phyloP scores from a whole-genome alignment of 2,329 filamentous ascomycete genomes.

The Clarireedia paspali region DNA sequence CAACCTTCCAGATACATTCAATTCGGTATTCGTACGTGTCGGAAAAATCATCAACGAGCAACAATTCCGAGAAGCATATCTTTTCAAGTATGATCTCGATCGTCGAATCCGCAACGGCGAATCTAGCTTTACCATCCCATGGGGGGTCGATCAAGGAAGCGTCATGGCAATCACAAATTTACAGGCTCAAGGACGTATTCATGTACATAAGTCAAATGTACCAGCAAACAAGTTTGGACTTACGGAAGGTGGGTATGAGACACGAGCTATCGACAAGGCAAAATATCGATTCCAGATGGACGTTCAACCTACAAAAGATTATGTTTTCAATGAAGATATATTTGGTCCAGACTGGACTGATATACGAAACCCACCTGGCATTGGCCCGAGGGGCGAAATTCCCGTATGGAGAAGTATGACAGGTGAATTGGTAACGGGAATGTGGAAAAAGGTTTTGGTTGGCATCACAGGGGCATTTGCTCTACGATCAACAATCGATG shows the following conservation, averaged over 20 bases:
- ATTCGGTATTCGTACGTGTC: conserved; percentile 41
- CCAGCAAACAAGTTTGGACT: conserved; percentile 62
- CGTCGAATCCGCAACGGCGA: conserved; percentile 31
- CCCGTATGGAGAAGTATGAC: conserved; percentile 70
- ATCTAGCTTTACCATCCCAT: conserved; percentile 21
- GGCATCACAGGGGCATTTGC: conserved; percentile 56
- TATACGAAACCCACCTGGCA: conserved; percentile 38
- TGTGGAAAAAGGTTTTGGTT: conserved; percentile 58
- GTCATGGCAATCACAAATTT: conserved; percentile 62
- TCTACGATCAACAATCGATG: conserved; percentile 50
- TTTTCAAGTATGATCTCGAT: conserved; percentile 55
- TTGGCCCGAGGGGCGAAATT: conserved; percentile 38
- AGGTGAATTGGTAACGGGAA: conserved; percentile 45
- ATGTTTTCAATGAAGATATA: conserved; percentile 47
- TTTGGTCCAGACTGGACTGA: conserved; percentile 19
- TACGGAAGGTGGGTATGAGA: conserved; percentile 63
- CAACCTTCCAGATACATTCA: conserved; percentile 12
- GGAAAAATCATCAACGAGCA: conserved; percentile 46
- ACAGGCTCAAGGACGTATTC: conserved; percentile 49
- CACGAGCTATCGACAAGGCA: conserved; percentile 57
- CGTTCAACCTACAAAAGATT: conserved; percentile 48
- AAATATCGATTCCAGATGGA: conserved; percentile 58
- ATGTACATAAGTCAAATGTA: conserved; percentile 45
- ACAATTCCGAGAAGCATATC: conserved; percentile 50
- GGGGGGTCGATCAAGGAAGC: conserved; percentile 50